Conservation (phyloP, 805 yeast genomes). For the Limtongia smithiae region DNA sequence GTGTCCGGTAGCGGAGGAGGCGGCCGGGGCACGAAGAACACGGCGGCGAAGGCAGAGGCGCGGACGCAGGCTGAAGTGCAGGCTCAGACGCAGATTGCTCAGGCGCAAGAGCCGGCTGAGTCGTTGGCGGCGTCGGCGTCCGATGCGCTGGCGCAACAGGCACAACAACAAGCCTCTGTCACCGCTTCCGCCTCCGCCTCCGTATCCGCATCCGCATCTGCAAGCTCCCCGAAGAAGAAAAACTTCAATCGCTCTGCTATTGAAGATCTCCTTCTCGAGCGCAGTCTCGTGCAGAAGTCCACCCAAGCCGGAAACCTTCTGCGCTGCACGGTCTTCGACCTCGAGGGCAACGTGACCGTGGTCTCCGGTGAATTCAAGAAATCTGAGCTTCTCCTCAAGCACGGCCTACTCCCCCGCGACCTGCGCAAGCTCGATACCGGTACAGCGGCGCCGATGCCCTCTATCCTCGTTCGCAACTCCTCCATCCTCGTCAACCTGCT, state of each 20-base stretch:
- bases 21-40: no score
- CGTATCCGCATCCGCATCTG: background rate
- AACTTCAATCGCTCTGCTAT: conserved; percentile 10
- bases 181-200: no score
- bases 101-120: no score
- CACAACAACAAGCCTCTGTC: no score
- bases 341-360: conserved; percentile 61
- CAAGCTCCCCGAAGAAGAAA: background rate
- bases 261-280: conserved; percentile 21
- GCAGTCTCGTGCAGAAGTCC: conserved; percentile 19
- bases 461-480: conserved; percentile 71
- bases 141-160: no score
- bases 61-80: no score
- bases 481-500: conserved; percentile 78
- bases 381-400: conserved; percentile 50
- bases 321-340: conserved; percentile 73
- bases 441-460: conserved; percentile 80
- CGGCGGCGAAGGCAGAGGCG: no score
- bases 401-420: conserved; percentile 84
- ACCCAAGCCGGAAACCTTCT: conserved; percentile 19
- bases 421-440: conserved; percentile 82
- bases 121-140: no score
- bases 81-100: no score
- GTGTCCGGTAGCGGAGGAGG: no score
- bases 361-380: conserved; percentile 72